Evolutionary conservation across 345 rosid species (phyloP).

Genomic region (Populus tremula): DNA sequence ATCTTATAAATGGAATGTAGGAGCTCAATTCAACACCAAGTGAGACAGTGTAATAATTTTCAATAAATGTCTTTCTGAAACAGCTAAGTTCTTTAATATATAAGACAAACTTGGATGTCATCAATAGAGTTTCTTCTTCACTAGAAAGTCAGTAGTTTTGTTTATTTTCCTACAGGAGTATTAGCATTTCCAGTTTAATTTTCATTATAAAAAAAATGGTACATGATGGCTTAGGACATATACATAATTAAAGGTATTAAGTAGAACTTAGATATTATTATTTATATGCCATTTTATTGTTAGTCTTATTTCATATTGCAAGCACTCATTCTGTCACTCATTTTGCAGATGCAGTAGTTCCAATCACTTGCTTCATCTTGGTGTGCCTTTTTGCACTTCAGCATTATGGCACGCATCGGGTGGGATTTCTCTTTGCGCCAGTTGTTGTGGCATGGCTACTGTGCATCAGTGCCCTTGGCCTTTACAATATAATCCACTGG

Average conservation of each 20-base stretch:
- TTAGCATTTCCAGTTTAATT: not conserved
- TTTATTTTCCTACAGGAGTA: not conserved
- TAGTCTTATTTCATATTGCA: not conserved
- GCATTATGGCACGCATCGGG: conserved; percentile 93
- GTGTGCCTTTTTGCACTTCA: conserved; percentile 96
- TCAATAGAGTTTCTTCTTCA: not conserved
- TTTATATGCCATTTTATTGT: not conserved
- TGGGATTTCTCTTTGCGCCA: conserved; percentile 92
- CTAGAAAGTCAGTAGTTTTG: not conserved
- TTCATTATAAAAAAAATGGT: not conserved
- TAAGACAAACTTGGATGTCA: not conserved
- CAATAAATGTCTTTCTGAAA: not conserved
- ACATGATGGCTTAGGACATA: not conserved
- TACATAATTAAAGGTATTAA: not conserved
- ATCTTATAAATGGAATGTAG: not conserved
- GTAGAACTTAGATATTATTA: not conserved
- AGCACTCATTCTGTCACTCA: not conserved
- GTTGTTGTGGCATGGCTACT: conserved; percentile 75
- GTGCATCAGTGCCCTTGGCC: conserved; percentile 87
- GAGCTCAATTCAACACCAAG: not conserved
- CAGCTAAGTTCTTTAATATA: not conserved
- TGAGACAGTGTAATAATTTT: not conserved
- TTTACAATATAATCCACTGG: conserved; percentile 84
- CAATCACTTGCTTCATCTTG: conserved; percentile 91
- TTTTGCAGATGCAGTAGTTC: conserved; percentile 87